Evolutionary conservation across 1,284 basidiomycete species (phyloP).

Genomic region (Puccinia hordei): DNA sequence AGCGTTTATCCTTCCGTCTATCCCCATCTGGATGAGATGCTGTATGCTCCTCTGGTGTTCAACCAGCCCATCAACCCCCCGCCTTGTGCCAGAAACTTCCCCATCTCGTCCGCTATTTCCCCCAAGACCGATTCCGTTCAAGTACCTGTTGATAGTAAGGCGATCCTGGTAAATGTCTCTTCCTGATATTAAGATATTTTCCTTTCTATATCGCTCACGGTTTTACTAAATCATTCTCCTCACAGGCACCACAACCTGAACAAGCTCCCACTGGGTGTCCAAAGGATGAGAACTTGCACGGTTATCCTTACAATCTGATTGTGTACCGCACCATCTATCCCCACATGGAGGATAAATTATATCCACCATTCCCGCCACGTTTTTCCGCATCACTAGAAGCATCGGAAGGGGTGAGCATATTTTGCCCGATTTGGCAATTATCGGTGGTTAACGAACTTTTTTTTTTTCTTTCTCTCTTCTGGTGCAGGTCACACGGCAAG

Average conservation of each 20-base stretch:
- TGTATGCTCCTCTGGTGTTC: constrained; percentile 3
- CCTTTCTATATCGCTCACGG: background rate
- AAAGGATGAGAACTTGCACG: background rate
- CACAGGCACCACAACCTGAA: background rate
- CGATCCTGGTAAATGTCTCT: background rate
- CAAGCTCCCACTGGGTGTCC: background rate
- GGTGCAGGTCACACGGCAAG: constrained; percentile 14
- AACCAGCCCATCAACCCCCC: background rate
- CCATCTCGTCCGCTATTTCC: too few relatives aligned
- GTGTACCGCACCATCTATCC: constrained; percentile 38
- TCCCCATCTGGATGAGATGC: constrained; percentile 5
- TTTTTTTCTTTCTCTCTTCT: background rate
- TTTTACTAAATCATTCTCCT: background rate
- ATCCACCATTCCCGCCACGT: constrained; percentile 4
- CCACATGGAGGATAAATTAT: background rate
- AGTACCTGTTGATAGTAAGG: background rate
- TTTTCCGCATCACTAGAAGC: background rate
- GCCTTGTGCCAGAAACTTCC: background rate
- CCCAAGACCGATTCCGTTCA: background rate
- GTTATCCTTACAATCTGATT: constrained; percentile 39
- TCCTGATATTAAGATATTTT: background rate
- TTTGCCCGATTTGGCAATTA: background rate
- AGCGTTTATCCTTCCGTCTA: constrained; percentile 33
- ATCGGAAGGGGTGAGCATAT: background rate
- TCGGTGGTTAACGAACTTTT: background rate